Evolutionary conservation across 768 basidiomycete genomes (phyloP), one percentile per base, ranked within the genome.

Genomic region (Tulasnella calospora): DNA sequence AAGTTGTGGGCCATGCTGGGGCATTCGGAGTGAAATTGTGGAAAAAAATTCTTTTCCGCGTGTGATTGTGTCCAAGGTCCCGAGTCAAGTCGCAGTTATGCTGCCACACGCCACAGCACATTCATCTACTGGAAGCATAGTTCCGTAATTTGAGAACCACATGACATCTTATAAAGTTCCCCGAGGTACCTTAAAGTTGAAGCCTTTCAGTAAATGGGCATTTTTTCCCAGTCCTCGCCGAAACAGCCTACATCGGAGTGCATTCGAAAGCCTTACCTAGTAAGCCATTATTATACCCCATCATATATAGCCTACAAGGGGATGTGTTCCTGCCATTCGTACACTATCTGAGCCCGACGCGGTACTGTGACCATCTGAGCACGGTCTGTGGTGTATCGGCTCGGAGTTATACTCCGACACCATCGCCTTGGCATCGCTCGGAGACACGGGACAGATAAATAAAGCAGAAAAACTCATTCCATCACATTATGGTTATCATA

Each of bases 21-120:
- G 61, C 13, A 12, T 1, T 67, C 33, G 61, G 61, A 67, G 41
- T 13, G 61, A 67, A 67, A 30, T n/a, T 9, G 27, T 13, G 2
- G 55, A 67, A 67, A 67, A 67, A 33, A 67, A 67, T 67, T 67
- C 61, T 67, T 67, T 67, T 67, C 10, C 61, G 61, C 61, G 61
- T 33, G 61, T 27, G 61, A 67, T 33, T 44, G 61, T 27, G 13
- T 13, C n/a, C 12, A 67, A 33, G 30, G 7, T 67, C 61, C 61
- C 61, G 61, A 67, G 61, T 13, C 61, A 67, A n/a, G 5, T 67
- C 61, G 61, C n/a, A 17, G 33, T 3, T 57, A 33, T 30, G 27
- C 1, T 67, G 27, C 61, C 12, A n/a, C 30, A n/a, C 61, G 27
- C 61, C 33, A 67, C 61, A 30, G 6, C 61, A n/a, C n/a, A 67